Evolutionary conservation across 805 yeast genomes (phyloP), one percentile per base, ranked within the genome.

Genomic region (Wickerhamiella occidentalis): DNA sequence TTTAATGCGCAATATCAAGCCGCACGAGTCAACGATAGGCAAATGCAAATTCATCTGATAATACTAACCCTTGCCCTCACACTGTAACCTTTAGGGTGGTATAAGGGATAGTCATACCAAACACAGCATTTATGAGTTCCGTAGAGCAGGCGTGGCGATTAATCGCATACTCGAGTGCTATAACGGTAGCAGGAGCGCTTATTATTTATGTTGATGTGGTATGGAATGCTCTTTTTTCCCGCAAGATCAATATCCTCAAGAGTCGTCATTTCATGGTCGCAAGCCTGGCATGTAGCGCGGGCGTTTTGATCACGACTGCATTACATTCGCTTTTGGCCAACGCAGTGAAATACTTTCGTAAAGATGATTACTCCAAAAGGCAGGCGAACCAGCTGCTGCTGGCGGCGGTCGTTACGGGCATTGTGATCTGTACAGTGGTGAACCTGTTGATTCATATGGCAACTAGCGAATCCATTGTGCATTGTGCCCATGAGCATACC

Each of bases 391-490:
- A 68, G 21, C 62, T 67, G 12, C 61, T 77, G 47, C 67, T 76
- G 38, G 65, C 70, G 0, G 68, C 75, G 8, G 73, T 74, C 55
- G 68, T 77, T 3, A 58, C 66, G 1, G 97, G 98, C 2, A 74
- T 82, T 2, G 41, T 67, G 1, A 54, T 77, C 1, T 85, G 95
- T 59, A 62, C 77, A 0, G 52, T 64, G 1, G 66, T 90, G 49
- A 88, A 87, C 62, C 61, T 69, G 23, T 33, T 81, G 1, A 77
- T 92, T 4, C 96, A 88, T 63, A 63, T 77, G 30, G 64, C 79
- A 47, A 85, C 96, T 0, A 77, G 90, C 46, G 85, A 85, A 61
- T 79, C 88, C 28, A 75, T 88, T 29, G 83, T 88, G 0, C 96
- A 87, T 61, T 87, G 96, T 64, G 82, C 78, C 13, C 95, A 87